Evolutionary conservation across 441 rosid genomes (phyloP).

Genomic region (Viola pubescens): DNA sequence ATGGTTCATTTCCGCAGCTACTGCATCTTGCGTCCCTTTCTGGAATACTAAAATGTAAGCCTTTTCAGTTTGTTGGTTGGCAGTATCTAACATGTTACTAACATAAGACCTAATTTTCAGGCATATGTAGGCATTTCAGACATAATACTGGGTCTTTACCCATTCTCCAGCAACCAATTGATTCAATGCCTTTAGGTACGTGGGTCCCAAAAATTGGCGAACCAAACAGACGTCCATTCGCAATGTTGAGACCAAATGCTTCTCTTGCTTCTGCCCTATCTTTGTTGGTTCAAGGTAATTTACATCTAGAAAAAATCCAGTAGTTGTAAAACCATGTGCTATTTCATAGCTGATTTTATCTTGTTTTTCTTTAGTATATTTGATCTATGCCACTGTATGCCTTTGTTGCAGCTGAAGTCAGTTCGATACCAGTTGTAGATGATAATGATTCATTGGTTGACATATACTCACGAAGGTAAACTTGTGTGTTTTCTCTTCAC

Average conservation of each 20-base stretch:
- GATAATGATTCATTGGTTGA: conserved; percentile 93
- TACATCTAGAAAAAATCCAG: neutral
- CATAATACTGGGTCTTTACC: conserved; percentile 49
- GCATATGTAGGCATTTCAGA: conserved; percentile 57
- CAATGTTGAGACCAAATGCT: conserved; percentile 50
- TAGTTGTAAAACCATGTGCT: neutral
- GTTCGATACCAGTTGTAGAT: conserved; percentile 94
- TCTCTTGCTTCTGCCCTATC: conserved; percentile 49
- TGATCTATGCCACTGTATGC: neutral
- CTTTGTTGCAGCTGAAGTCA: conserved; percentile 67
- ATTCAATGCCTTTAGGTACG: conserved; percentile 44
- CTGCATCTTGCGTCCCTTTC: conserved; percentile 57
- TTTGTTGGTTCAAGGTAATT: conserved; percentile 50
- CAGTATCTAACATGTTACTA: conserved; percentile 12
- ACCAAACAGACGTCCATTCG: conserved; percentile 39
- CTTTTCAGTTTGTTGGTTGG: conserved; percentile 6
- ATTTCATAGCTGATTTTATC: neutral
- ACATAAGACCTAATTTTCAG: conserved; percentile 28
- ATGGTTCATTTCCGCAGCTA: conserved; percentile 56
- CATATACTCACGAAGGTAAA: conserved; percentile 86
- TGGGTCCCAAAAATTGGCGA: conserved; percentile 61
- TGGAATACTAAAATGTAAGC: conserved; percentile 57
- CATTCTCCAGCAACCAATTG: conserved; percentile 43
- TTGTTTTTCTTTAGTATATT: conserved; percentile 2
- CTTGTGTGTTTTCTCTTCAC: neutral